Percentiles rank a stretch among this genome's conserved stretches.
These are phyloP conservation scores for Fusarium stilboides DNA, from an alignment of 2,329 filamentous ascomycete species.

Conservation along the genomic window DNA sequence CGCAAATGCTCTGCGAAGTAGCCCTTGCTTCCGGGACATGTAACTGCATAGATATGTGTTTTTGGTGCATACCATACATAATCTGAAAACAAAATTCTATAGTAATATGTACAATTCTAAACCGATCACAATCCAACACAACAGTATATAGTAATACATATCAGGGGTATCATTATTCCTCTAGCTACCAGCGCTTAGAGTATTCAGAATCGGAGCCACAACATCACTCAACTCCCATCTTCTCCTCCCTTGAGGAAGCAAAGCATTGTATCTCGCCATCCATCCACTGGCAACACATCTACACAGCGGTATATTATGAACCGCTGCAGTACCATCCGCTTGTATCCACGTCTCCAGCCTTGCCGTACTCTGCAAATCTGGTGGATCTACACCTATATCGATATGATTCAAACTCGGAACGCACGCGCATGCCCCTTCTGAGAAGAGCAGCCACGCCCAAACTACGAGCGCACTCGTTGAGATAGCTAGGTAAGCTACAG, in stretches of 20 bases:
- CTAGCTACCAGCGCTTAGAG: slow-evolving; percentile 19
- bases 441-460: slow-evolving; percentile 56
- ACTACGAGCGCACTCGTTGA: slow-evolving; percentile 53
- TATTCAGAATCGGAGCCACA: slow-evolving; percentile 44
- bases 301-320: slow-evolving; percentile 54
- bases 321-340: slow-evolving; percentile 39
- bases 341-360: slow-evolving; percentile 52
- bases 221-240: slow-evolving; percentile 44
- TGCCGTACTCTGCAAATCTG: slow-evolving; percentile 46
- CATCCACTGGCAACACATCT: slow-evolving; percentile 49
- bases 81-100: too few relatives aligned
- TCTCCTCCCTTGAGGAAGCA: slow-evolving; percentile 37
- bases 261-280: slow-evolving; percentile 46
- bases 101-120: too few relatives aligned
- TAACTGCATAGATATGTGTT: too few relatives aligned
- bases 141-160: not conserved
- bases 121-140: not conserved
- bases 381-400: slow-evolving; percentile 41
- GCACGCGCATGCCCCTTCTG: slow-evolving; percentile 49
- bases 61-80: too few relatives aligned
- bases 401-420: slow-evolving; percentile 45
- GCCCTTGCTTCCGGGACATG: too few relatives aligned
- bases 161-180: slow-evolving; percentile 34
- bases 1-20: too few relatives aligned
- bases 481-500: slow-evolving; percentile 54